Evolutionary conservation across 2,329 filamentous ascomycete genomes (phyloP), one percentile per base, ranked within the genome.

Genomic region (Eurotiales sp.): DNA sequence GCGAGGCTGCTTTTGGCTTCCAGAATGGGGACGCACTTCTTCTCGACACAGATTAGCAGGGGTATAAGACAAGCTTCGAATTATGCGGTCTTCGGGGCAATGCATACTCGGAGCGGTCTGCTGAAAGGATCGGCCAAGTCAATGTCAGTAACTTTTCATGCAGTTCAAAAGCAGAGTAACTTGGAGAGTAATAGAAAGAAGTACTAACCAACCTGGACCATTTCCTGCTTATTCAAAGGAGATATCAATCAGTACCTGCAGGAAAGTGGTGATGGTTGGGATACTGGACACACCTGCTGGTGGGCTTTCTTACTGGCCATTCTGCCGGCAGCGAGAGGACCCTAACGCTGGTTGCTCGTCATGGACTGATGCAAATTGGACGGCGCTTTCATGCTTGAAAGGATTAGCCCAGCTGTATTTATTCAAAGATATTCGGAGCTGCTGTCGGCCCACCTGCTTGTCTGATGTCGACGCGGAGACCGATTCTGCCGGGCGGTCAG

Each of bases 171-270:
- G n/a, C n/a, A n/a, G n/a, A n/a, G n/a, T n/a, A n/a, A n/a, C n/a
- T n/a, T 56, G 15, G 48, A 25, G 34, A 48, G 54, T 56, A 44
- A n/a, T 36, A 51, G 52, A 54, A 52, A 54, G 64, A 64, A 61
- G 63, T 63, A 87, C 85, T 80, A 86, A 97, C 93, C 92, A 78
- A 99, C 91, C 87, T 99, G 92, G 62, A 96, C 89, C 93, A 99
- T 99, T 81, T 99, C 93, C 90, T 97, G 50, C n/a, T 7, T 22
- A 46, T 49, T 42, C 46, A 23, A 51, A 61, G 57, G 43, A 32
- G 17, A 43, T 25, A 32, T 27, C 27, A 37, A 43, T 46, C n/a
- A 39, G 15, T 4, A 37, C 7, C 42, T 37, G 17, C 17, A 46
- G 27, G 39, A 41, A 2, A 19, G 43, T 29, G 10, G 21, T 6